Evolutionary conservation across 768 basidiomycete species (phyloP), one percentile per base, ranked within the genome.

Genomic region (Naematelia aurantialba): DNA sequence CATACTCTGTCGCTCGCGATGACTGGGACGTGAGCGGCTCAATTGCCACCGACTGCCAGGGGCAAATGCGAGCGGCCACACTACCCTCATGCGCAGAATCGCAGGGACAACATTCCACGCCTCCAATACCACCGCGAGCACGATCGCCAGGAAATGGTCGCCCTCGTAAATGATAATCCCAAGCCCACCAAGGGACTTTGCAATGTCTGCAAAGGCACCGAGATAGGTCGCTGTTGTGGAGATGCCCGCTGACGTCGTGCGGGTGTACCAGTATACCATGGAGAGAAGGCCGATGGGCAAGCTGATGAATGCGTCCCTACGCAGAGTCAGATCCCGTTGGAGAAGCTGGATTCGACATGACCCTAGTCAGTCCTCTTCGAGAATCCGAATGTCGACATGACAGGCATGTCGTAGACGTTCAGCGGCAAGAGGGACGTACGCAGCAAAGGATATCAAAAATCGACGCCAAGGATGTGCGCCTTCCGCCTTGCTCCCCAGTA

Each of bases 251-350:
- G 55, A 50, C 1, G 62, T 67, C 8, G 44, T 27, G 11, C 66
- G 45, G 2, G 66, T 67, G 54, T 61, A 63, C 66, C 66, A 67
- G 55, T 67, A 67, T 5, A 60, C 49, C 0, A 56, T 22, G 34
- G 34, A 39, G 19, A 66, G 52, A 14, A 66, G 12, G 1, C 45
- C 19, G 22, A 60, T 30, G 2, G 65, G 58, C 13, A 66, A 13
- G 17, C 48, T 34, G 12, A 56, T 10, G 26, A 45, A 3, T 24
- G 59, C 30, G 14, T 55, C 52, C 12, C 62, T 59, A 45, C 8
- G n/a, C n/a, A 17, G 21, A 12, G 2, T 27, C 55, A 48, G 58
- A n/a, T n/a, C n/a, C n/a, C n/a, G n/a, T n/a, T n/a, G n/a, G n/a
- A n/a, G n/a, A n/a, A 46, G 52, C 24, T 24, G 24, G 50, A 53